phyloP scores from a whole-genome alignment of 805 yeast genomes.

The Candida khao-thaluensis region DNA sequence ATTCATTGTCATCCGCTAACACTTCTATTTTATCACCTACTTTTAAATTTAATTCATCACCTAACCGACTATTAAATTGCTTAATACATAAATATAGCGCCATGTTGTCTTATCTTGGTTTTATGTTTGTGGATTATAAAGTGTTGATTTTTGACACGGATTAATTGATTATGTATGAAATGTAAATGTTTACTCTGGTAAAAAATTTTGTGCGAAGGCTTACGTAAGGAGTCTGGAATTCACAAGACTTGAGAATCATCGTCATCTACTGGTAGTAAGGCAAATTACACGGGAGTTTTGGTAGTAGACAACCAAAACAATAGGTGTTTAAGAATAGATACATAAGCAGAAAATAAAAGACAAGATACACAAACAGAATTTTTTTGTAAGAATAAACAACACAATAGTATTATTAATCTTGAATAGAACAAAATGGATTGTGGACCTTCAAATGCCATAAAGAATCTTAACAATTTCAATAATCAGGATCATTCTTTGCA shows the following conservation, averaged over 20 bases:
- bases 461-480: conserved; percentile 40
- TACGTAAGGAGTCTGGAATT: conserved; percentile 3
- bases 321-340: too few relatives aligned
- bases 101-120: not conserved
- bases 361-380: too few relatives aligned
- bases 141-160: not conserved
- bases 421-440: conserved; percentile 30
- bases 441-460: conserved; percentile 42
- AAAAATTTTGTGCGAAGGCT: conserved; percentile 4
- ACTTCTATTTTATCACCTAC: conserved; percentile 88
- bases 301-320: too few relatives aligned
- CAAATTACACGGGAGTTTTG: too few relatives aligned
- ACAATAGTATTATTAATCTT: too few relatives aligned
- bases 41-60: conserved; percentile 79
- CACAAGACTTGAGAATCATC: conserved; percentile 1
- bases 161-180: conserved; percentile 1
- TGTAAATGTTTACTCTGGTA: conserved; percentile 6
- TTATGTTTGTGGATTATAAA: not conserved
- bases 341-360: too few relatives aligned
- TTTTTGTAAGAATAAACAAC: too few relatives aligned
- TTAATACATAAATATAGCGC: conserved; percentile 61
- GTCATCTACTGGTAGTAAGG: too few relatives aligned
- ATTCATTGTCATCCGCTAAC: conserved; percentile 88
- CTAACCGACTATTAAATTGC: conserved; percentile 82
- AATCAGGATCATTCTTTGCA: conserved; percentile 42